Evolutionary conservation across 176 grass and related monocot species (phyloP), one percentile per base, ranked within the genome.

Genomic region (Canna indica): DNA sequence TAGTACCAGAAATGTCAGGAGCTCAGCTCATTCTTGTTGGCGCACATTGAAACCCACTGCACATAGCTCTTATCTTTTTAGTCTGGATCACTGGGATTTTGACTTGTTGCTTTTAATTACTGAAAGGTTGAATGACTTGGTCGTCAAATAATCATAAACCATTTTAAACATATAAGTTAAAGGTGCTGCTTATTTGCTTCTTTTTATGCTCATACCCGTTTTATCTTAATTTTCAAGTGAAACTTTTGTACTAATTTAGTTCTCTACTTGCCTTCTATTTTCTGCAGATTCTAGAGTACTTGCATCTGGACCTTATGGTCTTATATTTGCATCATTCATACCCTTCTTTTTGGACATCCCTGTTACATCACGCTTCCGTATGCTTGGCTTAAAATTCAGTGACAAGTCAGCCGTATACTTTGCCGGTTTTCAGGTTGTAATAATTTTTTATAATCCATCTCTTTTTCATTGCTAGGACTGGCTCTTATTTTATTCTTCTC

Each of bases 301-400:
- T 90, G 86, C 86, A 28, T 93, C 84, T 73, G 94, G 94, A 78
- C 89, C 94, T 75, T 93, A 90, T 79, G 85, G 89, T 62, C 83
- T 99, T 36, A 90, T 99, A 85, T 99, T 90, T 90, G 73, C 89
- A 36, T 93, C 87, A 14, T 99, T 90, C 77, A 70, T 99, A 58
- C 86, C 94, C 20, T 99, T 99, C 66, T 88, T 80, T 77, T 86
- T 90, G 41, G 90, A 99, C 64, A 90, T 99, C 79, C 94, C 89
- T 30, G 41, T 93, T 80, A 87, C 82, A 48, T 99, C 94, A 75
- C 67, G 78, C 11, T 99, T 99, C 66, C 81, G 65, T 42, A 71
- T 99, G 77, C 85, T 99, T 63, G 89, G 94, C 38, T 0, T 93
- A 39, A 86, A 85, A 77, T 90, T 99, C 73, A 87, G 86, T 1